Evolutionary conservation across 2,329 filamentous ascomycete species (phyloP).

Genomic region (Aspergillus nomiae): DNA sequence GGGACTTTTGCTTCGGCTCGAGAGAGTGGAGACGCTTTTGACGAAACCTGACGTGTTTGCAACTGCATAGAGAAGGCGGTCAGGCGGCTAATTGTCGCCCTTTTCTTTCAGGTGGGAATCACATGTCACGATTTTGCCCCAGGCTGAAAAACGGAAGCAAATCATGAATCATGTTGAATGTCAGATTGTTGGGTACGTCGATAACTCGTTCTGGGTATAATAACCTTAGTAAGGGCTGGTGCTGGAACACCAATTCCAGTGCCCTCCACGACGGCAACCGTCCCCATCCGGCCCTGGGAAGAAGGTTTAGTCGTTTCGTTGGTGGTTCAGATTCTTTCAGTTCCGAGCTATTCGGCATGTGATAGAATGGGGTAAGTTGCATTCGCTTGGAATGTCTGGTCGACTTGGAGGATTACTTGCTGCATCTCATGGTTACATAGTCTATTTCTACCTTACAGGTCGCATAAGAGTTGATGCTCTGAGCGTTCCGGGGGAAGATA

Average conservation of each 20-base stretch:
- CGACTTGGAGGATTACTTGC: not conserved
- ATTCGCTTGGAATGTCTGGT: not conserved
- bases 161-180: constrained; percentile 1
- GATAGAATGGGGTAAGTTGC: not conserved
- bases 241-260: not conserved
- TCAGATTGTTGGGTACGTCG: too few species aligned
- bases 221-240: too few species aligned
- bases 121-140: not conserved
- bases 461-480: not conserved
- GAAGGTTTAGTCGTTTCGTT: not conserved
- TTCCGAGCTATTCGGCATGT: not conserved
- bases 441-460: not conserved
- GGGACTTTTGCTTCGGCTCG: too few species aligned
- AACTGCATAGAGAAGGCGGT: not conserved
- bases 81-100: not conserved
- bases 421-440: not conserved
- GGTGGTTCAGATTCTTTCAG: not conserved
- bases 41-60: not conserved
- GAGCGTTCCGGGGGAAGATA: not conserved
- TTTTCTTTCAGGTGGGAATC: not conserved
- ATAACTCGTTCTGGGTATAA: too few species aligned
- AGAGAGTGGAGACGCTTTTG: too few species aligned
- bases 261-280: not conserved
- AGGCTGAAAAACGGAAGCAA: not conserved
- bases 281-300: not conserved